These are phyloP conservation scores for Globisporangium ultimum DNA, from an alignment of 352 stramenopile genomes.

Conservation along the genomic window DNA sequence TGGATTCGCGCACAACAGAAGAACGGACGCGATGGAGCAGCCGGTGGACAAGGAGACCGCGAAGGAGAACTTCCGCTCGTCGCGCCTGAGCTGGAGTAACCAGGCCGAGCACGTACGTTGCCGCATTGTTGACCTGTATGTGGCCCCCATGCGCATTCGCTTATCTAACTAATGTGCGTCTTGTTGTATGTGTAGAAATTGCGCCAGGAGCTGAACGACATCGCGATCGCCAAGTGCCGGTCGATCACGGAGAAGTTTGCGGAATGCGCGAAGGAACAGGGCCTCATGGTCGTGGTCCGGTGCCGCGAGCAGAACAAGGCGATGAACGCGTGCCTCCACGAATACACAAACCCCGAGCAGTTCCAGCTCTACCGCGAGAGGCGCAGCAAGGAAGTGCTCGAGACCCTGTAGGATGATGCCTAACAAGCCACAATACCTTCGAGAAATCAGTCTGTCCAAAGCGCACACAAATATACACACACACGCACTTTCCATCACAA, in stretches of 20 bases:
- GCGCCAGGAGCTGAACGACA: constrained; percentile 78
- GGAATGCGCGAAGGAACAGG: constrained; percentile 60
- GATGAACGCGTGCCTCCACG: constrained; percentile 79
- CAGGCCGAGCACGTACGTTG: constrained; percentile 73
- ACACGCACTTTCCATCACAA: background rate
- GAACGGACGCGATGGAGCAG: constrained; percentile 27
- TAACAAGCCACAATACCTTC: background rate
- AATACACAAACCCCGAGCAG: constrained; percentile 75
- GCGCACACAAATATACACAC: background rate
- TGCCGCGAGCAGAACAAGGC: constrained; percentile 70
- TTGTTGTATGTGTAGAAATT: constrained; percentile 45
- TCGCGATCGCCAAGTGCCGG: constrained; percentile 76
- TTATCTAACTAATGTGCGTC: constrained; percentile 1
- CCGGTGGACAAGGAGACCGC: constrained; percentile 67
- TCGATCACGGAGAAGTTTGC: constrained; percentile 54
- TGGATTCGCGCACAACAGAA: constrained; percentile 3
- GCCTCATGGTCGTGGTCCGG: constrained; percentile 67
- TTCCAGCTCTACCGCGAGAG: constrained; percentile 68
- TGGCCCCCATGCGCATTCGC: background rate
- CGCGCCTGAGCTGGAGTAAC: constrained; percentile 80
- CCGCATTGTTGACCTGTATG: constrained; percentile 2
- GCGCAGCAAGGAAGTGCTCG: constrained; percentile 49
- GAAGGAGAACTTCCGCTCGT: constrained; percentile 70
- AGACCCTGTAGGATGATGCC: constrained; percentile 10
- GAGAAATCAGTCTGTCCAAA: background rate